Base-by-base conservation (phyloP, 164 flowering plant species). In the Nelumbo lutea region DNA sequence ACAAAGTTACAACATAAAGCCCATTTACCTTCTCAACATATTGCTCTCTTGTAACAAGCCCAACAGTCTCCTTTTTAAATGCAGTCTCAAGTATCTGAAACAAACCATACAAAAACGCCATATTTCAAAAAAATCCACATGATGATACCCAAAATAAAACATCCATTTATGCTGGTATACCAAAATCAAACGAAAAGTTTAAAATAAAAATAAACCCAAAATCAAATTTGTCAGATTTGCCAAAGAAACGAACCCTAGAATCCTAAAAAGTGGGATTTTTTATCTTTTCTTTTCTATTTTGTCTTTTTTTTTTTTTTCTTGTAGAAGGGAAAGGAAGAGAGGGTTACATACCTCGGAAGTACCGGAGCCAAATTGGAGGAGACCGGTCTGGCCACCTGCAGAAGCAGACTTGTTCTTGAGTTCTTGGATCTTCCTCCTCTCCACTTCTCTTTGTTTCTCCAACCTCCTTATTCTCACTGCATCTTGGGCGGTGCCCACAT, bases 401-500 rank as follows among this genome's bases (percentile, higher is more conserved):
- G 96, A 83, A 59, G 90, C 91, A 13, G 96, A 84, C 77, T 95
- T 95, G 79, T 82, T 83, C 77, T 93, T 96, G 73, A 93, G 95
- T 76, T 96, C 99, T 69, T 96, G 90, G 62, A 92, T 92, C 76
- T 93, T 92, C 64, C 79, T 79, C 70, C 97, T 79, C 83, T 96
- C 99, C 1, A 85, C 98, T 68, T 96, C 99, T 74, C 98, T 77
- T 77, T 93, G 97, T 82, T 96, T 96, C 84, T 92, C 93, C 38
- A 96, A 82, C 76, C 97, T 76, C 42, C 99, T 80, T 67, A 96
- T 96, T 76, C 97, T 81, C 45, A 96, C 99, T 5, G 95, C 98
- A 75, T 96, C 99, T 63, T 96, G 99, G 79, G 99, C 96, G 59
- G 97, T 92, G 44, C 99, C 99, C 77, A 96, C 99, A 80, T 96